phyloP scores from a whole-genome alignment of 176 grass and related monocot species.

The Eragrostis curvula region DNA sequence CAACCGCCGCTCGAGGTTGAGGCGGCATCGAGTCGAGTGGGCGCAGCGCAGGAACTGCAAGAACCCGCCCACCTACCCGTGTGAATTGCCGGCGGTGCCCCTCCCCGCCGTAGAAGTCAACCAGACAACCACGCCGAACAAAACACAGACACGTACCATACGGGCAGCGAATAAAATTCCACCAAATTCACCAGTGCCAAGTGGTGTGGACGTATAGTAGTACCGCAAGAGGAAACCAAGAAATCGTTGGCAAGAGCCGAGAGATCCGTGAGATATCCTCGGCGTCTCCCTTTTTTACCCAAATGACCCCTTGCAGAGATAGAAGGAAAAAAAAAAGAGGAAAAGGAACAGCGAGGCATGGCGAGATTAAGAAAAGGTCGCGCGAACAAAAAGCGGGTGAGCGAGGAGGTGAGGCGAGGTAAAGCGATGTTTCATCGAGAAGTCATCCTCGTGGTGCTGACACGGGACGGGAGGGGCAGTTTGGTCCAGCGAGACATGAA shows the following conservation, averaged over 20 bases:
- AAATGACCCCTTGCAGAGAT: background rate
- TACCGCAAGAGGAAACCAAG: background rate
- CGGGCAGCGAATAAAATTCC: background rate
- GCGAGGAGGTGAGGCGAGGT: background rate
- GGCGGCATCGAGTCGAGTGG: background rate
- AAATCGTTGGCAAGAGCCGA: background rate
- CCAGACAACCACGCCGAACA: background rate
- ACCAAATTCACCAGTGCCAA: background rate
- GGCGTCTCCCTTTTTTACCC: background rate
- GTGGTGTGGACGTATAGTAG: background rate
- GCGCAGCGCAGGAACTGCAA: background rate
- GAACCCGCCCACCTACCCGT: background rate
- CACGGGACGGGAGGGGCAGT: slow-evolving; percentile 44
- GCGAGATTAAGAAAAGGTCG: slow-evolving; percentile 24
- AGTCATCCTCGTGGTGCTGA: slow-evolving; percentile 50
- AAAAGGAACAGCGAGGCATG: background rate
- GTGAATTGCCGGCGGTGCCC: slow-evolving; percentile 29
- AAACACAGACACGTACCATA: background rate
- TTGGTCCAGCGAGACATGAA: slow-evolving; percentile 24
- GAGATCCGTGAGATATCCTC: slow-evolving; percentile 23
- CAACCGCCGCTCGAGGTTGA: slow-evolving; percentile 1
- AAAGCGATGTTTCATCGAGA: slow-evolving; percentile 53
- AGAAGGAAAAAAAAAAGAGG: too few relatives aligned
- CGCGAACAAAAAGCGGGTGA: slow-evolving; percentile 33
- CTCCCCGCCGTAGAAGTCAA: slow-evolving; percentile 24